Conservation (phyloP, 495 filamentous ascomycete genomes). For the Saxophila tyrrhenica region DNA sequence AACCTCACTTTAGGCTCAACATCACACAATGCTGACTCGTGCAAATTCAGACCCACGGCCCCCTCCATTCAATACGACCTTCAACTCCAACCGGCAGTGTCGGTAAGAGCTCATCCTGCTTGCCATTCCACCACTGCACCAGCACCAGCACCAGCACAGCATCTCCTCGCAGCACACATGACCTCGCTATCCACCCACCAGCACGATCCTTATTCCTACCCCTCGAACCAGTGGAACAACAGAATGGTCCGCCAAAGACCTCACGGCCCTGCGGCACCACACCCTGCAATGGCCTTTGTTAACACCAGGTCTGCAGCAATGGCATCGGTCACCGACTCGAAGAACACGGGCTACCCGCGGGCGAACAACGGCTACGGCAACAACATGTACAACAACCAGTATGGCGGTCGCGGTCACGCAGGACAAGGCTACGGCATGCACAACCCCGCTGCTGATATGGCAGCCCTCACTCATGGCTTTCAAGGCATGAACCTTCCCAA, state of each 20-base stretch:
- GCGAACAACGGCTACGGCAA: conserved; percentile 5
- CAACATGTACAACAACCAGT: conserved; percentile 20
- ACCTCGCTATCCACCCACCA: background rate
- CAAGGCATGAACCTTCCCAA: conserved; percentile 26
- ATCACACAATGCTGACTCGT: background rate
- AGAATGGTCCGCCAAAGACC: background rate
- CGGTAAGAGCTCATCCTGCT: background rate
- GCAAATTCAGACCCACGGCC: background rate
- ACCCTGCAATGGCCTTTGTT: background rate
- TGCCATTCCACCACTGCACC: background rate
- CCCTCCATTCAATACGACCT: background rate
- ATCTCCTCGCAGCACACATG: background rate
- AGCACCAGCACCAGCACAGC: too few relatives aligned
- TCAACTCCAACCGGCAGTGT: background rate
- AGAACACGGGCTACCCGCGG: conserved; percentile 18
- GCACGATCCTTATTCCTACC: background rate
- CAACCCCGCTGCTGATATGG: conserved; percentile 15
- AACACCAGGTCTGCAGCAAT: conserved; percentile 2
- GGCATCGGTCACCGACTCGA: conserved; percentile 9
- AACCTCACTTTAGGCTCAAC: background rate
- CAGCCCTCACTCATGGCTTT: conserved; percentile 24
- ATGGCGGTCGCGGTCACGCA: conserved; percentile 17
- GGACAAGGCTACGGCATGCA: conserved; percentile 21
- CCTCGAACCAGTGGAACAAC: background rate
- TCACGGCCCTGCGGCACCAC: background rate